These are phyloP conservation scores for Fusarium sp. DNA, from an alignment of 2,329 filamentous ascomycete genomes.

Conservation along the genomic window DNA sequence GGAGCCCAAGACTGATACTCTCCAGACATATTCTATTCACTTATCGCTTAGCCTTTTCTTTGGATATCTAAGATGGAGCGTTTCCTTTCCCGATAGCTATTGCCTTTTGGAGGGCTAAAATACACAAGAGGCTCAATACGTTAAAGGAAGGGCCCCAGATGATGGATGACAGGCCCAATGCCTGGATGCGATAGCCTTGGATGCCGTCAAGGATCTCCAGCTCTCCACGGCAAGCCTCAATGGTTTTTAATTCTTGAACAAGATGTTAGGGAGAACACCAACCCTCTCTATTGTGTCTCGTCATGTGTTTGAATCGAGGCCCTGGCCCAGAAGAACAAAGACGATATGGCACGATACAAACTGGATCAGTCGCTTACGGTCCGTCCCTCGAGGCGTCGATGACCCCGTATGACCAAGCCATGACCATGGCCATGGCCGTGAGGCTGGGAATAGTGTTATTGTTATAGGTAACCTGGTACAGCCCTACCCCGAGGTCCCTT, in stretches of 20 bases:
- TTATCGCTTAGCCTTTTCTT: background rate
- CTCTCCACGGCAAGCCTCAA: slow-evolving; percentile 7
- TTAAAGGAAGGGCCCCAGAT: background rate
- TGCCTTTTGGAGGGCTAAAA: background rate
- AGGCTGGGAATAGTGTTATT: slow-evolving; percentile 1
- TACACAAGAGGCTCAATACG: background rate
- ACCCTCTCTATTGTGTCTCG: background rate
- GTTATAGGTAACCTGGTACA: background rate
- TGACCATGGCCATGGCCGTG: background rate
- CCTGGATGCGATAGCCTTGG: slow-evolving; percentile 28
- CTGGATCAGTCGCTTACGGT: slow-evolving; percentile 15
- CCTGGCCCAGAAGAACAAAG: slow-evolving; percentile 8
- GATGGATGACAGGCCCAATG: background rate
- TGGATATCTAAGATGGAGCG: too few relatives aligned
- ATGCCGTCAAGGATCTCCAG: slow-evolving; percentile 17
- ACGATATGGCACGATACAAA: background rate
- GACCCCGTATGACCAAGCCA: background rate
- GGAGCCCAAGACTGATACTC: slow-evolving; percentile 28
- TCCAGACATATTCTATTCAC: slow-evolving; percentile 10
- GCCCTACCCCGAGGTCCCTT: background rate
- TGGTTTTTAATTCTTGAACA: slow-evolving; percentile 10
- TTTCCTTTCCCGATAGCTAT: background rate
- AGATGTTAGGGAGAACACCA: background rate
- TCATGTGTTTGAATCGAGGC: background rate
- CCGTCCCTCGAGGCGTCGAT: slow-evolving; percentile 14